Conservation (phyloP, 371 early-diverging fungal genomes). For the Mortierella sp. region DNA sequence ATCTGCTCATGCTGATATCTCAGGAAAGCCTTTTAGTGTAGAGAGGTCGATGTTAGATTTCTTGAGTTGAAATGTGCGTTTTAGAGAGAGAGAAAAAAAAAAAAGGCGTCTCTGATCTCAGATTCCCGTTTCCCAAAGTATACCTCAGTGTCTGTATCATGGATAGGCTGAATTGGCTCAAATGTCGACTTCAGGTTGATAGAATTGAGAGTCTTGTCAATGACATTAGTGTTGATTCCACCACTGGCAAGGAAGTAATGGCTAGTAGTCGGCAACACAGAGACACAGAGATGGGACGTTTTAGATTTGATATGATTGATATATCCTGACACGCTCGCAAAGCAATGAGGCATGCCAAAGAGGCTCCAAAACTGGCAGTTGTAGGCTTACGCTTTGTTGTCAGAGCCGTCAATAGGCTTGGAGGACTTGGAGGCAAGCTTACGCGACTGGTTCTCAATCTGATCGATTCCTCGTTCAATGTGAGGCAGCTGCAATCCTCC, state of each 20-base stretch:
- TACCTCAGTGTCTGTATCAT: constrained; percentile 86
- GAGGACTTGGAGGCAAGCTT: constrained; percentile 68
- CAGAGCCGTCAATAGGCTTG: constrained; percentile 55
- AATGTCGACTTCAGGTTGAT: constrained; percentile 75
- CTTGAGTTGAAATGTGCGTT: background rate
- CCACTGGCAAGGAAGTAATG: constrained; percentile 76
- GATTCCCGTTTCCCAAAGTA: background rate
- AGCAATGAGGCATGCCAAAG: background rate
- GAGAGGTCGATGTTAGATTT: background rate
- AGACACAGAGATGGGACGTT: background rate
- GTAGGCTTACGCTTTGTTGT: constrained; percentile 58
- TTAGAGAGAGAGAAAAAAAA: background rate
- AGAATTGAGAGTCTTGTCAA: constrained; percentile 62
- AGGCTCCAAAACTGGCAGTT: no score
- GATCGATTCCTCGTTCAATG: constrained; percentile 78
- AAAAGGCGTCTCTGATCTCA: background rate
- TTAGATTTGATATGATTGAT: background rate
- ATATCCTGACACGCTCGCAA: background rate
- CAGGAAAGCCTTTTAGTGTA: constrained; percentile 66
- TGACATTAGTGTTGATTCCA: constrained; percentile 78
- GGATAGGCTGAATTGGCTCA: constrained; percentile 68
- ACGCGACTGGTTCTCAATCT: constrained; percentile 80
- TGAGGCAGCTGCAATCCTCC: constrained; percentile 63
- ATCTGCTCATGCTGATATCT: constrained; percentile 76
- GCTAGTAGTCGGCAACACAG: constrained; percentile 23